Percentiles rank a stretch among this genome's conserved stretches.
Conservation (phyloP, 768 basidiomycete species). For the Boletus speciosus region DNA sequence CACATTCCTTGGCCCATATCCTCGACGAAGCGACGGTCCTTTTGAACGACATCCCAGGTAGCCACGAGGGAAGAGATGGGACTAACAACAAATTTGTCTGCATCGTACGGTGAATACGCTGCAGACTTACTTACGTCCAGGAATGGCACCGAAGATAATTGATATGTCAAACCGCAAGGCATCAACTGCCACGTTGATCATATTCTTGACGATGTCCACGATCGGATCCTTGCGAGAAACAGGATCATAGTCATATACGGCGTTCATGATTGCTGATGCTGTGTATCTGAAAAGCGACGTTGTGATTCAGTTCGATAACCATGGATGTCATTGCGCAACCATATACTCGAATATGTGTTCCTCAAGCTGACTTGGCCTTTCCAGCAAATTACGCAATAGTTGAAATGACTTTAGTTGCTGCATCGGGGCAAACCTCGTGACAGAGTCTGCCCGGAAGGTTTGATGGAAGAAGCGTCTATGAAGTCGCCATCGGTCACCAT, state of each 20-base stretch:
- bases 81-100: neutral
- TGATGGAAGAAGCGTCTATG: slow-evolving; percentile 26
- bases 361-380: slow-evolving; percentile 28
- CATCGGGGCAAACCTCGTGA: slow-evolving; percentile 24
- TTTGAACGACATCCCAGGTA: slow-evolving; percentile 14
- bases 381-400: slow-evolving; percentile 30
- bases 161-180: slow-evolving; percentile 7
- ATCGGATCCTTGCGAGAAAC: slow-evolving; percentile 7
- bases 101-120: neutral
- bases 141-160: slow-evolving; percentile 11
- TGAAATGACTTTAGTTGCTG: slow-evolving; percentile 27
- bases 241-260: slow-evolving; percentile 15
- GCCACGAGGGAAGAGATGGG: slow-evolving; percentile 8
- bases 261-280: slow-evolving; percentile 11
- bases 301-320: neutral
- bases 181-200: slow-evolving; percentile 2
- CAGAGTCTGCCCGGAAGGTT: slow-evolving; percentile 13
- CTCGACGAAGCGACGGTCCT: neutral
- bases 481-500: slow-evolving; percentile 31
- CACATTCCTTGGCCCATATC: slow-evolving; percentile 4
- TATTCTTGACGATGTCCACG: slow-evolving; percentile 7
- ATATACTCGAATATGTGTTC: slow-evolving; percentile 32
- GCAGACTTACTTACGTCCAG: slow-evolving; percentile 5
- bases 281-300: slow-evolving; percentile 4
- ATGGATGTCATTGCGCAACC: too few species aligned